Evolutionary conservation across 768 basidiomycete species (phyloP), one percentile per base, ranked within the genome.

Genomic region (Rhodosporidiobolus sp.): DNA sequence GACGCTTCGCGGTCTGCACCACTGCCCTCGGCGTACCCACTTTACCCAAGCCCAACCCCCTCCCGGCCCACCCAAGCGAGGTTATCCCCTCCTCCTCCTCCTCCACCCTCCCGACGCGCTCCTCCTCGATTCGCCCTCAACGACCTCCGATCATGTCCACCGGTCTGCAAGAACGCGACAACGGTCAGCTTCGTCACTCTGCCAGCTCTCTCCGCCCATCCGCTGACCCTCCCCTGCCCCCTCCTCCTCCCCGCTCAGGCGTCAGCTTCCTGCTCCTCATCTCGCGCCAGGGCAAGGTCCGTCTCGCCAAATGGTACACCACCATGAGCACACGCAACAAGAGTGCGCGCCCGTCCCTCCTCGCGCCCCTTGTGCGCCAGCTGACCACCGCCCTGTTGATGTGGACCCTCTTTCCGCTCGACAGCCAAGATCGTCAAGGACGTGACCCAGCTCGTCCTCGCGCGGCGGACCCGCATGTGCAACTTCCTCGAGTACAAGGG

Each of bases 401-500:
- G n/a, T 12, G 4, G 46, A 4, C 5, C 22, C 56, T 22, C 34
- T 34, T 58, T n/a, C 46, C 48, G 17, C 30, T 32, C 32, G 10
- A 5, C 73, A 75, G 74, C 86, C 65, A 95, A 94, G 86, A 93
- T 95, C 79, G 88, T 96, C 74, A 94, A 92, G 82, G 95, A 98
- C 79, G 90, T 97, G 43, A 94, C 93, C 2, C 92, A 94, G 81
- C 86, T 96, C 48, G 93, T 97, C 43, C 65, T 76, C 24, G 90
- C 89, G 63, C 86, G 95, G 62, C 85, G 90, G 69, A 91, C 90
- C 61, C 85, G 90, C 66, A 94, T 93, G 92, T 96, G 93, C 80
- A 98, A 97, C 82, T 90, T 98, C 78, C 82, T 97, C 52, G 95
- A 98, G 80, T 96, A 96, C 84, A 96, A 94, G 84, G 94, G 94